Evolutionary conservation across 2,329 filamentous ascomycete genomes (phyloP), one percentile per base, ranked within the genome.

Genomic region (Nothophaeocryptopus gaeumannii): DNA sequence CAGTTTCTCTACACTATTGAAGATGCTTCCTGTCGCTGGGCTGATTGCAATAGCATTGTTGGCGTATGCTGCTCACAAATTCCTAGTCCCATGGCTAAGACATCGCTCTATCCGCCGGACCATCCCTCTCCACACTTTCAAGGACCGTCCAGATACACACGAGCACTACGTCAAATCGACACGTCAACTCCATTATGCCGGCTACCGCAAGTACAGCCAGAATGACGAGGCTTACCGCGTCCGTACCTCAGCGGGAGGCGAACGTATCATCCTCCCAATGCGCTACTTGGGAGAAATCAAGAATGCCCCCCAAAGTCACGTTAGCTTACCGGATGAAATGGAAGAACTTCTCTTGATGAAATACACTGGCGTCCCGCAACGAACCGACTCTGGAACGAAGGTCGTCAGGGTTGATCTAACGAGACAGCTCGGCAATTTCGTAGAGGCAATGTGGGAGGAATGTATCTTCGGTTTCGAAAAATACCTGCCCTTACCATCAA

Each of bases 371-470:
- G 50, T 53, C 2, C 50, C 50, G 3, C 45, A 49, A 34, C 45
- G 50, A 32, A 53, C 50, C 2, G 50, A 53, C 26, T 53, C 50
- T n/a, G 50, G 50, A 9, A 53, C 50, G 9, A 53, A 49, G 15
- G 50, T 53, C 9, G 50, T 53, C 5, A 39, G 50, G 2, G 45
- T 53, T 5, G 50, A 53, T 20, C 39, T 53, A 32, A 53, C 50
- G 12, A 45, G 50, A 15, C 49, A 44, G 30, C 45, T 53, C 2
- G 50, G 50, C 10, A 53, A 46, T n/a, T 53, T 53, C 42, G 50
- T 53, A 3, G 31, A 41, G 11, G 35, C 40, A 8, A 53, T 53
- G 50, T 45, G 43, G 3, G 50, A 53, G 14, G 50, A 53, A 33
- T 53, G 50, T n/a, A 36, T 53, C 9, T 41, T 45, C 31, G 50